Base-by-base conservation (phyloP, 805 yeast genomes). In the Ogataea naganishii region DNA sequence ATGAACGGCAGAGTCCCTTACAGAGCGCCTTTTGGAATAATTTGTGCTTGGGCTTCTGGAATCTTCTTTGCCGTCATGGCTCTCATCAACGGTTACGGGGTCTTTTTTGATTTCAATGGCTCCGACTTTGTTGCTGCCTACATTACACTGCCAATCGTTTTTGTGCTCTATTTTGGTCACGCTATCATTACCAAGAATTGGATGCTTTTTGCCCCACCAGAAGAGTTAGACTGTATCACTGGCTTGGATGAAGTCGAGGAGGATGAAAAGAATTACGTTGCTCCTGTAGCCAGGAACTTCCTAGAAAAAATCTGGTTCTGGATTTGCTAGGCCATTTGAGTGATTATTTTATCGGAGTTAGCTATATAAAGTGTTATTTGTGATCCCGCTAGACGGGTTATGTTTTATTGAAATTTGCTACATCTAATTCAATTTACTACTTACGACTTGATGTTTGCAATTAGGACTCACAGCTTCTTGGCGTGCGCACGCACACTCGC, bases 111-210 rank as follows among this genome's bases (percentile, higher is more conserved):
- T 32, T 53, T 49, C 61, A 64, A 62, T 9, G 69, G 51, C 2
- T 52, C 70, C 7, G 77, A 75, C 47, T 80, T 80, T 44, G 58
- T 80, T 33, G 85, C 88, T 19, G 80, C 86, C 4, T 80, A 47
- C 32, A 35, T 79, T 36, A 77, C 84, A 0, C 47, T 79, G 31
- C 82, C 79, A 21, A 60, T 70, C 37, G 65, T 72, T 36, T 37
- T 67, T 7, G 53, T 54, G 5, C 56, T 79, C 23, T 79, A 72
- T 51, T 34, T 67, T 21, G 80, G 75, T 3, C 84, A 78, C 54
- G 69, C 70, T 43, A 4, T 63, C 7, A 70, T 60, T 49, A 58
- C 62, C 23, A 60, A 50, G 26, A 64, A 66, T 31, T 62, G 58
- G 56, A 35, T 24, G 28, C 64, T 73, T 66, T 57, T 64, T 32